These are phyloP conservation scores for Saccharomycopsis sp. DNA, from an alignment of 805 yeast genomes.

Conservation along the genomic window DNA sequence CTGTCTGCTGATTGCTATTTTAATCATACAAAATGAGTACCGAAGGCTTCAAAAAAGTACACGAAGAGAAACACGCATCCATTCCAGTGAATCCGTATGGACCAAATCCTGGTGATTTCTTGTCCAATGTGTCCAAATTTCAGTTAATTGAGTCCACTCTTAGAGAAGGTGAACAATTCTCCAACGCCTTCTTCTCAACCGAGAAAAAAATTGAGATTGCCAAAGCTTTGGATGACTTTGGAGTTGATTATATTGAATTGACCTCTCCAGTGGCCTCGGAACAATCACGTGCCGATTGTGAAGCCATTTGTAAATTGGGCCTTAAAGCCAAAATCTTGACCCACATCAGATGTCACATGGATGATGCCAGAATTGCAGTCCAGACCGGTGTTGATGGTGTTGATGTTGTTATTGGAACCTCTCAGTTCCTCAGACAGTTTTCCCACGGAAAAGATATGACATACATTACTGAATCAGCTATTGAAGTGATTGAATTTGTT, in stretches of 20 bases:
- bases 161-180: conserved; percentile 98
- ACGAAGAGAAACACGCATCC: conserved; percentile 36
- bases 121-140: conserved; percentile 83
- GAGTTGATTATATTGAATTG: conserved; percentile 95
- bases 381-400: conserved; percentile 99
- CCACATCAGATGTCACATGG: conserved; percentile 98
- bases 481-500: conserved; percentile 96
- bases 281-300: conserved; percentile 89
- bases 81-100: conserved; percentile 74
- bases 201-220: conserved; percentile 97
- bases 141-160: conserved; percentile 92
- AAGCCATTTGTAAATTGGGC: conserved; percentile 96
- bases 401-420: conserved; percentile 96
- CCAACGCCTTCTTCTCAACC: conserved; percentile 90
- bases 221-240: conserved; percentile 93
- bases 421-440: conserved; percentile 87
- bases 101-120: conserved; percentile 87
- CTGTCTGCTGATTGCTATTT: neutral
- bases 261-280: conserved; percentile 98
- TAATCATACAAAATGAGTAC: conserved; percentile 12
- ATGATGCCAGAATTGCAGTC: conserved; percentile 94
- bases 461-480: conserved; percentile 90
- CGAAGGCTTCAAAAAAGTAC: conserved; percentile 38
- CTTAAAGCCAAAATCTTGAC: conserved; percentile 92
- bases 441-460: conserved; percentile 99